Conservation (phyloP, 306 rosid genomes). For the Trifolium repens region DNA sequence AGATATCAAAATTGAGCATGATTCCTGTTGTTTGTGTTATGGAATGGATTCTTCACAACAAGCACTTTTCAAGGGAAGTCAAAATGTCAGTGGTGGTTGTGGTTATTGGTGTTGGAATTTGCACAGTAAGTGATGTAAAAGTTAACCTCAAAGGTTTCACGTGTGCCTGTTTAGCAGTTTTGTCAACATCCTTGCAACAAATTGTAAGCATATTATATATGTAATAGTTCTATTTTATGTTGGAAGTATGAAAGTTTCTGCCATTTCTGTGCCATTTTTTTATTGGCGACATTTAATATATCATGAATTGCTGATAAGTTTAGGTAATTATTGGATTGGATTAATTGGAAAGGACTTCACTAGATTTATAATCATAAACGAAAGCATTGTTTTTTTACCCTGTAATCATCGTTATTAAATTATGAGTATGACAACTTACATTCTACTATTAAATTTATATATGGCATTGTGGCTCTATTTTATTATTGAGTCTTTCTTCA, state of each 20-base stretch:
- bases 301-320: background rate
- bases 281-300: background rate
- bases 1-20: slow-evolving; percentile 96
- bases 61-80: slow-evolving; percentile 76
- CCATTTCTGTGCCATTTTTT: slow-evolving; percentile 15
- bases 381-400: background rate
- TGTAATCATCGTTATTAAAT: background rate
- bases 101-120: slow-evolving; percentile 88
- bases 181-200: slow-evolving; percentile 90
- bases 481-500: background rate
- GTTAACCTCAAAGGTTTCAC: slow-evolving; percentile 81
- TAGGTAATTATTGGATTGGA: background rate
- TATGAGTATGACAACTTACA: background rate
- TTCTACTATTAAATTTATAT: background rate
- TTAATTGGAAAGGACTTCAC: background rate
- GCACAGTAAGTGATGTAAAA: slow-evolving; percentile 93
- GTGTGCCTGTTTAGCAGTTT: slow-evolving; percentile 75
- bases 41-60: slow-evolving; percentile 90
- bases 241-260: background rate
- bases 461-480: background rate
- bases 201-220: slow-evolving; percentile 62
- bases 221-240: slow-evolving; percentile 14
- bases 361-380: background rate
- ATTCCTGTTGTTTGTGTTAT: slow-evolving; percentile 94
- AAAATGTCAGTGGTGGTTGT: slow-evolving; percentile 79